Evolutionary conservation across 345 rosid species (phyloP), one percentile per base, ranked within the genome.

Genomic region (Lepidium aucheri): DNA sequence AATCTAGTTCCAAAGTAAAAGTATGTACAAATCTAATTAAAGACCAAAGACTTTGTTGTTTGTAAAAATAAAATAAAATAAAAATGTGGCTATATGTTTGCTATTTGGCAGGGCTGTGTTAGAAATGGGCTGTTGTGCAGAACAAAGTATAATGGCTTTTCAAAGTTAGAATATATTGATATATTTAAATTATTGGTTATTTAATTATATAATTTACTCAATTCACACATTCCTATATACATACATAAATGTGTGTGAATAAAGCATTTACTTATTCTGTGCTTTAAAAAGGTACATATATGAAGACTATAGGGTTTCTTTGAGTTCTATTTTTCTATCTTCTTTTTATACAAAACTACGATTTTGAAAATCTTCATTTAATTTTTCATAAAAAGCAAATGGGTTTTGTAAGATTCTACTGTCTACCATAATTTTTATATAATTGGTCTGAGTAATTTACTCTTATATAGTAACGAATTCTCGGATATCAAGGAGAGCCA

Each of bases 181-280:
- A 10, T 52, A 53, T 53, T 28, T 17, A 53, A 63, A 39, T 55
- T 4, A 26, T 24, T 46, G 6, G 36, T 28, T 39, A 63, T 56
- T 8, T n/a, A n/a, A n/a, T n/a, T 42, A 57, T 47, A 53, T 70
- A 53, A n/a, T 47, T 70, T 61, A n/a, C 55, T 70, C 39, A 49
- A 72, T 40, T 14, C 63, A 36, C 62, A 24, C 49, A 71, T 70
- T 61, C 68, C 68, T 70, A 53, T 70, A 70, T 14, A 46, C 63
- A 54, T 55, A 39, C 76, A 72, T 72, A 64, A 49, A 64, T 72
- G 45, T 64, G 70, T 72, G 76, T 64, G 76, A 72, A 56, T 64
- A 49, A 72, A 64, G 70, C 60, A 56, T 72, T 72, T 72, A 72
- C 70, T 72, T 72, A 49, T 65, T 72, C 70, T 64, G 76, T 57